Base-by-base conservation (phyloP, 495 filamentous ascomycete species). In the Pseudevernia furfuracea region DNA sequence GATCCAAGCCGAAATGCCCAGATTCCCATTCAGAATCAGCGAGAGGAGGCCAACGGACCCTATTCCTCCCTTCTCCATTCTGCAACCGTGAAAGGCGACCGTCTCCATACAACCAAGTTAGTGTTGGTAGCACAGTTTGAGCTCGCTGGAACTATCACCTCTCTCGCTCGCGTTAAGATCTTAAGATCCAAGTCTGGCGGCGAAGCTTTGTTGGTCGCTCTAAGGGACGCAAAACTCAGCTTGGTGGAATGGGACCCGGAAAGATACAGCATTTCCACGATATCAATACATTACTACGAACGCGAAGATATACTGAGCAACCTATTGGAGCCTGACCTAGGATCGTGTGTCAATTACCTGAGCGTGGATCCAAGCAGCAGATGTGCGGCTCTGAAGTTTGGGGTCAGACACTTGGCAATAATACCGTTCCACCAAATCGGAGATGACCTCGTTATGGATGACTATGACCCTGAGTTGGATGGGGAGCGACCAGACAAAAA, bases 221-320 rank as follows among this genome's bases (percentile, higher is more conserved):
- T 92, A 70, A 86, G 87, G 67, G 92, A 97, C 79, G 95, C 94
- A 34, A 96, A 94, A 74, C 80, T 97, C 64, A 91, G 88, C 73
- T 78, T 97, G 77, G 84, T 97, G 60, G 91, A 96, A 78, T 99
- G 94, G 94, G 90, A 99, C 73, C 85, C 89, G 25, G 86, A 88
- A 69, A 82, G 82, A 46, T 79, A 90, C 71, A 81, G 82, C 32
- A 84, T 97, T 60, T 84, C 84, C 36, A 99, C 94, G 19, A 84
- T 92, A 63, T 96, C 92, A 36, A 92, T 99, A 68, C 94, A 99
- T 77, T 96, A 92, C 77, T 99, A 97, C 73, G 94, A 99, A 73
- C 85, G 92, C 72, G 92, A 97, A 71, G 92, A 96, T 69, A 78
- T 91, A 65, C 82, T 83, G 63, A 81, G 84, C 38, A 87, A 81